Evolutionary conservation across 2,329 filamentous ascomycete species (phyloP), one percentile per base, ranked within the genome.

Genomic region (Didymella exigua): DNA sequence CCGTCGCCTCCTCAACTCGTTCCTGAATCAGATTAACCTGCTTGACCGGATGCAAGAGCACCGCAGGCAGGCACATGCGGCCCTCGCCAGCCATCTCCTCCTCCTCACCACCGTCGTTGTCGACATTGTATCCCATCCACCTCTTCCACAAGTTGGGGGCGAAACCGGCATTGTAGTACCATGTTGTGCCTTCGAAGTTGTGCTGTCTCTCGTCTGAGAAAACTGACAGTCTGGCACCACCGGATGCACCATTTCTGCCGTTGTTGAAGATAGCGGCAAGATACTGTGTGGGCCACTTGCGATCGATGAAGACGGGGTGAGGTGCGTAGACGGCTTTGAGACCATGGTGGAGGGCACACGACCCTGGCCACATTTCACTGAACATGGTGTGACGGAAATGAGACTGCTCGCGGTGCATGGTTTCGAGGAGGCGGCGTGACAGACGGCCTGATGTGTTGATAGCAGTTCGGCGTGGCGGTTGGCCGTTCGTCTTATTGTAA

Each of bases 401-500:
- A 73, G 87, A 86, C 4, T 86, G 88, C 67, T 91, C 89, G 61
- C 89, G 83, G 74, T 93, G 89, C 88, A 93, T 92, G 5, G 85
- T 85, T 40, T 82, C 75, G 5, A 92, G 77, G 1, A 92, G 79
- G 11, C 87, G 82, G 21, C 85, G 82, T 24, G 85, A 88, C 29
- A 91, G 77, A 9, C 89, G 86, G 1, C 83, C 85, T 0, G 88
- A 87, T 2, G 89, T 91, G 57, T 91, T 86, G 69, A 91, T 89
- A 45, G 88, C 84, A 33, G 84, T 86, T 34, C 89, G 84, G 16
- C 89, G 86, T 0, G 89, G 88, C 0, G 87, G 87, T 2, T 82
- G 78, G 9, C 79, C 78, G 10, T 78, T 76, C 4, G 72, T 72
- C 13, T 66, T 77, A 59, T 86, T 80, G 75, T 91, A 91, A 42